A percentile compares a stretch with the other conserved stretches of the same genome.
These are phyloP conservation scores for Aspergillus mulundensis DNA, from an alignment of 495 filamentous ascomycete genomes.

Conservation along the genomic window DNA sequence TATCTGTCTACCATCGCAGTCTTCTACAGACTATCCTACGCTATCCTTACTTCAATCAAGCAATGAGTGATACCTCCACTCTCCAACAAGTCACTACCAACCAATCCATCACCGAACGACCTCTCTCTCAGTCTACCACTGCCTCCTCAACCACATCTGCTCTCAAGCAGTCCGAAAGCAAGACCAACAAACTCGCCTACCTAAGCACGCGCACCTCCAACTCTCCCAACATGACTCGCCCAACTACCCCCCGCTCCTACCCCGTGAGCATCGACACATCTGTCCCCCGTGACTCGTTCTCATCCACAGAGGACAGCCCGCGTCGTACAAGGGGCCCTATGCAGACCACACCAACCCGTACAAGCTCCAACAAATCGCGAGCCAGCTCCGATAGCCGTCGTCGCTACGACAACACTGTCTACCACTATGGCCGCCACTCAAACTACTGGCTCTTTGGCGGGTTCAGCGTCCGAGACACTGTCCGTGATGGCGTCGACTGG, in stretches of 20 bases:
- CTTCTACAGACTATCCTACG: neutral
- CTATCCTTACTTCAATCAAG: neutral
- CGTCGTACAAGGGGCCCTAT: slow-evolving; percentile 16
- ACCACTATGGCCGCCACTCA: slow-evolving; percentile 45
- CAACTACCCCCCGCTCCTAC: slow-evolving; percentile 10
- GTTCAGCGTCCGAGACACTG: slow-evolving; percentile 45
- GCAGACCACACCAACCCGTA: slow-evolving; percentile 15
- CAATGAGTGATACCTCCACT: neutral
- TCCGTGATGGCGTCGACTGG: slow-evolving; percentile 47
- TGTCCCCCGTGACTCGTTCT: slow-evolving; percentile 19
- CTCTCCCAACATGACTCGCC: slow-evolving; percentile 14
- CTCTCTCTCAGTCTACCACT: slow-evolving; percentile 25
- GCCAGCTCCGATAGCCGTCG: slow-evolving; percentile 35
- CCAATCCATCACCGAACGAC: slow-evolving; percentile 20
- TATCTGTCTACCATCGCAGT: neutral
- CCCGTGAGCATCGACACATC: slow-evolving; percentile 16
- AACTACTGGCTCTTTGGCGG: slow-evolving; percentile 50
- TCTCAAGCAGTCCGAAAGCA: neutral
- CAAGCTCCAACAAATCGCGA: slow-evolving; percentile 19
- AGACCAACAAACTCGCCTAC: neutral
- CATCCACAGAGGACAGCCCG: neutral
- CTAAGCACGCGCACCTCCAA: neutral
- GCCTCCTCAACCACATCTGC: slow-evolving; percentile 9
- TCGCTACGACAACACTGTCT: slow-evolving; percentile 39
- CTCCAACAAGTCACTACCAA: slow-evolving; percentile 2